Base-by-base conservation (phyloP, 495 filamentous ascomycete species). In the Aspergillus asperescens region DNA sequence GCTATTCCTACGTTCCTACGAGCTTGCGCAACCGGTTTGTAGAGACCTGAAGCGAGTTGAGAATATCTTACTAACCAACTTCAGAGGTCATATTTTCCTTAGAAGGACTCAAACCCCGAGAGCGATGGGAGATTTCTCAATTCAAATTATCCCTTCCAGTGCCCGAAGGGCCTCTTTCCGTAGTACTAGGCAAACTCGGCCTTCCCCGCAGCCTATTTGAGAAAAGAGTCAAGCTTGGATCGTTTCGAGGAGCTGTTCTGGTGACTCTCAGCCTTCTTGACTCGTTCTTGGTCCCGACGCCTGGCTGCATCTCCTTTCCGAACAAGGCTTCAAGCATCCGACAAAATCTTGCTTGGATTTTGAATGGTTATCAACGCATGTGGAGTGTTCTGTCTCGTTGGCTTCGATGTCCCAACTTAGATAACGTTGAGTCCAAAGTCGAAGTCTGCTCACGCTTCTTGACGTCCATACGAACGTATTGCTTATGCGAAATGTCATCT, bases 81-180 rank as follows among this genome's bases (percentile, higher is more conserved):
- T 9, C 47, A 76, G 73, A 75, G 46, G 64, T 74, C n/a, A 34
- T 76, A 18, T 49, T 53, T 31, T 63, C 61, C 5, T 54, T 75
- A 8, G 73, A 75, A 53, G 32, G 32, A 19, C 47, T 55, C 5
- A 54, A 53, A 22, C 18, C 24, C 19, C 52, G 39, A 7, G 43
- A 40, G 13, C 40, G 38, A 29, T 51, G 35, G 29, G 34, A 42
- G 38, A 27, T 34, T 18, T 51, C 27, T 32, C 15, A 29, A n/a
- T 24, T 42, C 34, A 62, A 51, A 4, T 20, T 68, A 25, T 57
- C 47, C 20, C 43, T 74, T 27, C 71, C 68, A 6, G 54, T 56
- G 8, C 19, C 42, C 15, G 55, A 48, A 31, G 71, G 67, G n/a
- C 57, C 61, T 20, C 48, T 75, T 35, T 48, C 62, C 24, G 52